Evolutionary conservation across 1,284 basidiomycete genomes (phyloP).

Genomic region (Microstroma glucosiphilum): DNA sequence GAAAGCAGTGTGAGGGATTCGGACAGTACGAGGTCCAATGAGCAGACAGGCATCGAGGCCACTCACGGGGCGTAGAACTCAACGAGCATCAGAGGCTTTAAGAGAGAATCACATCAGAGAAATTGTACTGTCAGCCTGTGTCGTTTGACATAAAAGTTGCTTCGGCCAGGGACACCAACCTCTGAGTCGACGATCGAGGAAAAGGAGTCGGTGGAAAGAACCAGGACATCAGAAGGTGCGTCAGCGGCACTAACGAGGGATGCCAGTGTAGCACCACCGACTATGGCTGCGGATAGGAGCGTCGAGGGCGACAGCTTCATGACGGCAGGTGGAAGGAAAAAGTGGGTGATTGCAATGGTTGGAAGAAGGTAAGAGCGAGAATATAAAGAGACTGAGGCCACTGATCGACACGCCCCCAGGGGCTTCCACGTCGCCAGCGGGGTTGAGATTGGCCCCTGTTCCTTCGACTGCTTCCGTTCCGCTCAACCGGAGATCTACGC

Average conservation of each 20-base stretch:
- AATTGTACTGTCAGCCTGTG: not conserved
- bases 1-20: too few species aligned
- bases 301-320: not conserved
- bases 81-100: constrained; percentile 73
- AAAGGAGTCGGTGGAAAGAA: constrained; percentile 68
- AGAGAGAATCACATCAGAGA: constrained; percentile 25
- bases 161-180: constrained; percentile 16
- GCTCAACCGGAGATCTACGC: too few species aligned
- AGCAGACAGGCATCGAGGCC: too few species aligned
- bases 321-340: too few species aligned
- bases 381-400: too few species aligned
- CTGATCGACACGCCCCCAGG: too few species aligned
- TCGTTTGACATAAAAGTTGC: not conserved
- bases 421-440: too few species aligned
- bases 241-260: constrained; percentile 1
- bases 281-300: constrained; percentile 4
- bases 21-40: too few species aligned
- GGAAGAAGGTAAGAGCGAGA: too few species aligned
- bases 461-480: too few species aligned
- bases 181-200: constrained; percentile 62
- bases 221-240: constrained; percentile 69
- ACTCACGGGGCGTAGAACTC: constrained; percentile 84
- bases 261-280: constrained; percentile 5
- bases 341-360: too few species aligned
- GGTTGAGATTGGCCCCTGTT: too few species aligned